Base-by-base conservation (phyloP, 129 eudicot species). In the Solidago caesia region DNA sequence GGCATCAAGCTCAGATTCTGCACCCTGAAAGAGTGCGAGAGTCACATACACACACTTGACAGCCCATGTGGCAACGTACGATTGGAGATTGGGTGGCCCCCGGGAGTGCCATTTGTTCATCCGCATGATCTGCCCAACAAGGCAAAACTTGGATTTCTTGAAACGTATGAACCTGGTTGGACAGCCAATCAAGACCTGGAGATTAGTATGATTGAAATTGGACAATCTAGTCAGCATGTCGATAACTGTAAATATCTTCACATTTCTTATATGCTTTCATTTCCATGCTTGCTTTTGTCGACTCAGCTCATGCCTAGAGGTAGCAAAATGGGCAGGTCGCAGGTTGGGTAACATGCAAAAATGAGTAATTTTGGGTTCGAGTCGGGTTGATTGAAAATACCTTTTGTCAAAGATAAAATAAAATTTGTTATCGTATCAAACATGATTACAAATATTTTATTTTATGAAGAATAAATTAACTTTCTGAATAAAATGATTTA, bases 131-230 rank as follows among this genome's bases (percentile, higher is more conserved):
- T 95, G 29, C 99, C 99, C 29, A 95, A 94, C 82, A 95, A 95
- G 88, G 97, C 99, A 15, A 95, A 95, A 75, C 85, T 91, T 79
- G 96, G 96, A 44, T 95, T 91, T 82, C 99, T 95, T 68, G 99
- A 95, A 77, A 87, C 96, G 14, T 95, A 91, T 80, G 99, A 95
- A 80, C 99, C 99, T 58, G 96, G 97, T 80, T 95, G 99, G 99
- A 88, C 95, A 0, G 89, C 88, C 41, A 84, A 94, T 42, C 95
- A 95, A 77, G 99, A 87, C 78, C 84, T 91, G 91, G 99, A 94
- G 78, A 79, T 88, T 49, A 84, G 85, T 77, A 72, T 88, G 48
- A 81, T 81, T 70, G 96, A 87, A 75, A 77, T 83, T 63, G 96
- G 94, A 70, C 89, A 84, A 81, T 74, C 86, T 43, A 82, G 88